Percentiles rank a stretch among this genome's conserved stretches.
phyloP scores from a whole-genome alignment of 148 eudicot genomes.

The Chenopodium album region DNA sequence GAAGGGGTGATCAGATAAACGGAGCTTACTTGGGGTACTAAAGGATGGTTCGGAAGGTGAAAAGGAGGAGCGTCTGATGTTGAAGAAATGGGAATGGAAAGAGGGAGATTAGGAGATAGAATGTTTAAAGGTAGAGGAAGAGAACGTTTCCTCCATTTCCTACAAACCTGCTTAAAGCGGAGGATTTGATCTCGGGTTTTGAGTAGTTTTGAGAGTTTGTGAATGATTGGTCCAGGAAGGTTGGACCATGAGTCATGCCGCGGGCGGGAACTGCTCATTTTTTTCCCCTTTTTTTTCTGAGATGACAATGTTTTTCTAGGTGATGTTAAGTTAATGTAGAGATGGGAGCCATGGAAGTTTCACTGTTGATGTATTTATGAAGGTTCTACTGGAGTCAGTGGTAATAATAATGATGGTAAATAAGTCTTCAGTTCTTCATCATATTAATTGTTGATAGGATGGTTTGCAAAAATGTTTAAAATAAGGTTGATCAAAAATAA shows the following conservation, averaged over 20 bases:
- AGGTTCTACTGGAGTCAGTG: background rate
- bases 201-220: constrained; percentile 15
- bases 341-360: background rate
- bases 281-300: no score
- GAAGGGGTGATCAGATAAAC: constrained; percentile 21
- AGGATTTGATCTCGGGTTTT: constrained; percentile 1
- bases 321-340: background rate
- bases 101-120: constrained; percentile 10
- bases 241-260: constrained; percentile 9
- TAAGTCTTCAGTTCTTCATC: background rate
- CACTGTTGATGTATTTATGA: background rate
- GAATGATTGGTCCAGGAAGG: constrained; percentile 10
- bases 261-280: background rate
- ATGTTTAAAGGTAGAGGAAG: background rate
- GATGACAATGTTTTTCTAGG: background rate
- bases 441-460: constrained; percentile 2
- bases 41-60: background rate
- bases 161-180: constrained; percentile 6
- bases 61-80: background rate
- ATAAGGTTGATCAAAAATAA: background rate
- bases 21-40: constrained; percentile 11
- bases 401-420: background rate
- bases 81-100: background rate
- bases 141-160: constrained; percentile 16
- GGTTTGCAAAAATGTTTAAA: background rate